These are phyloP conservation scores for Calonectria naviculata DNA, from an alignment of 2,329 filamentous ascomycete species.

Conservation along the genomic window DNA sequence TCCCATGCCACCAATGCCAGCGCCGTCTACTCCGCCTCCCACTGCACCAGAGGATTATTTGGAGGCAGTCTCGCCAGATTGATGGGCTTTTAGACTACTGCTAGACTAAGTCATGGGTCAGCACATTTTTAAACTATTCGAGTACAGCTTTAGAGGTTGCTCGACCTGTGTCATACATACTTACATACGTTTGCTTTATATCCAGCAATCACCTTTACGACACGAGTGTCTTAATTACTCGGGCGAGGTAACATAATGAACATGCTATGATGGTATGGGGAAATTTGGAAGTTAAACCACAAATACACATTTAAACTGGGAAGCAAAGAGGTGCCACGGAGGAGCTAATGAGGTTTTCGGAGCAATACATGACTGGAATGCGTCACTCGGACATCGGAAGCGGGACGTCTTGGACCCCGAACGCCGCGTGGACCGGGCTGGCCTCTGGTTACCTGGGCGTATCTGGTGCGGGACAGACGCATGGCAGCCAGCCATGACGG, in stretches of 20 bases:
- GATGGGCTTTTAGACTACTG: constrained; percentile 12
- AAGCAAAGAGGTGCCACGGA: constrained; percentile 2
- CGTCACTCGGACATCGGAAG: background rate
- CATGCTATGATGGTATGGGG: constrained; percentile 8
- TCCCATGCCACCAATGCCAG: constrained; percentile 35
- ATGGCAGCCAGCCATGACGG: background rate
- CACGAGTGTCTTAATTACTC: background rate
- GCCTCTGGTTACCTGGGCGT: background rate
- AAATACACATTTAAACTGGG: constrained; percentile 2
- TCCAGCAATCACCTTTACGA: constrained; percentile 9
- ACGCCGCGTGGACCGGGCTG: background rate
- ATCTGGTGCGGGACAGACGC: background rate
- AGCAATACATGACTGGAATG: background rate
- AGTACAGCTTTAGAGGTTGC: background rate
- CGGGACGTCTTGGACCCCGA: background rate
- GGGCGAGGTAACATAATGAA: constrained; percentile 16
- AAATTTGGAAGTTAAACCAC: constrained; percentile 2
- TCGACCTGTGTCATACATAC: background rate
- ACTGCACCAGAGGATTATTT: constrained; percentile 43
- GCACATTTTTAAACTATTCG: background rate
- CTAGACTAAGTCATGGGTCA: background rate
- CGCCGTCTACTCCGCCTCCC: constrained; percentile 2
- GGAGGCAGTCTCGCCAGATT: constrained; percentile 48
- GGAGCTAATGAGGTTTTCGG: constrained; percentile 16
- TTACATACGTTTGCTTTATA: constrained; percentile 6